A percentile compares a stretch with the other conserved stretches of the same genome.
Conservation (phyloP, 768 basidiomycete species). For the Sarcodon aspratus region DNA sequence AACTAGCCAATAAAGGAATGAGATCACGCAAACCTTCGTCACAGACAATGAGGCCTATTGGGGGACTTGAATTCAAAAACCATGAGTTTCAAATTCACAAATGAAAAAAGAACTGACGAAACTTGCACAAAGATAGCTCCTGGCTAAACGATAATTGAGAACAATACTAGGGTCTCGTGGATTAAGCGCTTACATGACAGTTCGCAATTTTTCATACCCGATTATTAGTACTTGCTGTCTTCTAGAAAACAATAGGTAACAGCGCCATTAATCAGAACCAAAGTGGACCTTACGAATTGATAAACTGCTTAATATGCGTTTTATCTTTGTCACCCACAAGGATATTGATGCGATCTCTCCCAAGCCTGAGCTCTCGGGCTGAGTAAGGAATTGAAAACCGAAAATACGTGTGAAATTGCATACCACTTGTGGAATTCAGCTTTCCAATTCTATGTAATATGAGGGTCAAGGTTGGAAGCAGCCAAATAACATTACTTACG, state of each 20-base stretch:
- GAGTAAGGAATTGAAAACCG: neutral
- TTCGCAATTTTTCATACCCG: slow-evolving; percentile 85
- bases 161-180: neutral
- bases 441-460: slow-evolving; percentile 70
- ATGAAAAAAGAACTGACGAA: neutral
- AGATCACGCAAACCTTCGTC: slow-evolving; percentile 62
- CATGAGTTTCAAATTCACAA: neutral
- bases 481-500: slow-evolving; percentile 28
- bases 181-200: slow-evolving; percentile 52
- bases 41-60: slow-evolving; percentile 87
- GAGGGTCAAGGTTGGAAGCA: neutral
- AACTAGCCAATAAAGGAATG: neutral
- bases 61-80: slow-evolving; percentile 41
- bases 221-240: slow-evolving; percentile 84
- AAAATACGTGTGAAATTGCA: neutral
- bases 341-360: slow-evolving; percentile 43
- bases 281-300: slow-evolving; percentile 45
- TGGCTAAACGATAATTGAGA: slow-evolving; percentile 21
- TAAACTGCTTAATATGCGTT: slow-evolving; percentile 52
- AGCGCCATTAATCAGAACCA: neutral
- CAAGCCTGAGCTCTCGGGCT: slow-evolving; percentile 26
- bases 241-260: slow-evolving; percentile 16
- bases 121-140: slow-evolving; percentile 57
- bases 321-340: slow-evolving; percentile 52
- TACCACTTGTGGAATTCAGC: slow-evolving; percentile 94